Percentiles rank a stretch among this genome's conserved stretches.
Evolutionary conservation across 2,329 filamentous ascomycete genomes (phyloP).

Genomic region (Ceratocystis ficicola): DNA sequence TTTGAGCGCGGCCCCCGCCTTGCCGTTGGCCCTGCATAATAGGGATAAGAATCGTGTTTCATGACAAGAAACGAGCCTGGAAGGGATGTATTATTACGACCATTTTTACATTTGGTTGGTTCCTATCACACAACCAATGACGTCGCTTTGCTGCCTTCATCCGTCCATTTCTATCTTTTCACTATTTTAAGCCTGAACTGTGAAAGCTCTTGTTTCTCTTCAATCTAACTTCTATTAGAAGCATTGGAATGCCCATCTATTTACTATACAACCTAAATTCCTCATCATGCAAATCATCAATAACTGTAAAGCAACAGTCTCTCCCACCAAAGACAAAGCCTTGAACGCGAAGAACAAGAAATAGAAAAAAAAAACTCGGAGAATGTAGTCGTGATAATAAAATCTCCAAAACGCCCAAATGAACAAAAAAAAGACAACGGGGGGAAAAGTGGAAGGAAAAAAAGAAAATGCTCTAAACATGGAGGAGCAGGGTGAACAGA

Average conservation of each 20-base stretch:
- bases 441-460: slow-evolving; percentile 3
- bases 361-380: slow-evolving; percentile 9
- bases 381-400: slow-evolving; percentile 11
- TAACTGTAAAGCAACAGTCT: slow-evolving; percentile 10
- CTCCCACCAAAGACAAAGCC: background rate
- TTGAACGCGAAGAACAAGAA: background rate
- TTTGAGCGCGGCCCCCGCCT: background rate
- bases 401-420: slow-evolving; percentile 13
- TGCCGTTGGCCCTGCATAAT: background rate
- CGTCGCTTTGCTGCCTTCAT: background rate
- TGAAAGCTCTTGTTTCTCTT: background rate
- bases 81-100: background rate
- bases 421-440: background rate
- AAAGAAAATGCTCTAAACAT: background rate
- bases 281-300: slow-evolving; percentile 16
- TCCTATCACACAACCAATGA: background rate
- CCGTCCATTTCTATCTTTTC: background rate
- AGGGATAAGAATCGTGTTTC: slow-evolving; percentile 6
- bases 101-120: background rate
- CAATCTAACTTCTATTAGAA: slow-evolving; percentile 11
- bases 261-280: slow-evolving; percentile 10
- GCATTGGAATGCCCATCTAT: slow-evolving; percentile 7
- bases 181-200: background rate
- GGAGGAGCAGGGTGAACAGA: background rate
- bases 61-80: background rate